phyloP scores from a whole-genome alignment of 176 grass and related monocot genomes.

The Urochloa ruziziensis region DNA sequence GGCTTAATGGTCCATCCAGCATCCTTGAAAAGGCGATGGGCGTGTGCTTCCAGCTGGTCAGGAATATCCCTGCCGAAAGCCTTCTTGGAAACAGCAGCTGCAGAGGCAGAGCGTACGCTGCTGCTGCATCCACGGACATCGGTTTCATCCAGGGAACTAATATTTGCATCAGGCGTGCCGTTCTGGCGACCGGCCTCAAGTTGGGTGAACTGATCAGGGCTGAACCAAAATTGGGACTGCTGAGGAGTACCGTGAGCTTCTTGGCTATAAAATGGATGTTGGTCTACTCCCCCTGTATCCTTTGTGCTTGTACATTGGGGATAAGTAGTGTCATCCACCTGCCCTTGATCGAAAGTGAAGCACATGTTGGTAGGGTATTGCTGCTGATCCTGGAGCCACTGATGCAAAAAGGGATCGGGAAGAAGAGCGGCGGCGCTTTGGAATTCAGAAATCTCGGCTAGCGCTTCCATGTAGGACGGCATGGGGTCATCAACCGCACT shows the following conservation, averaged over 20 bases:
- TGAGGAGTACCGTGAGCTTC: slow-evolving; percentile 11
- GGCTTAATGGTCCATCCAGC: slow-evolving; percentile 91
- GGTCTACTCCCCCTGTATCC: background rate
- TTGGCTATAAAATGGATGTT: background rate
- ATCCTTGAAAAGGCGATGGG: slow-evolving; percentile 75
- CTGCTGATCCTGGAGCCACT: slow-evolving; percentile 36
- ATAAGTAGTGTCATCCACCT: background rate
- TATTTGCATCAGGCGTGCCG: slow-evolving; percentile 13
- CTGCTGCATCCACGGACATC: slow-evolving; percentile 36
- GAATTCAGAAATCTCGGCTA: slow-evolving; percentile 34
- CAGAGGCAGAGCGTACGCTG: slow-evolving; percentile 25
- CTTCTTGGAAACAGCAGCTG: slow-evolving; percentile 40
- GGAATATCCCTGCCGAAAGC: slow-evolving; percentile 77
- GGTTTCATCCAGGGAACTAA: slow-evolving; percentile 35
- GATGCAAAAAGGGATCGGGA: slow-evolving; percentile 36
- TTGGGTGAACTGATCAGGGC: slow-evolving; percentile 30
- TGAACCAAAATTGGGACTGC: slow-evolving; percentile 38
- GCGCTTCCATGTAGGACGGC: slow-evolving; percentile 48
- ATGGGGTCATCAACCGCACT: slow-evolving; percentile 43
- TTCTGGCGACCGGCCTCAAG: slow-evolving; percentile 9
- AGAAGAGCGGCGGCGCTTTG: slow-evolving; percentile 26
- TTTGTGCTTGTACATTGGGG: background rate
- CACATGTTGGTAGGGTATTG: background rate
- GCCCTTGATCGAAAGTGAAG: slow-evolving; percentile 28
- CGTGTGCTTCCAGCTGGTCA: slow-evolving; percentile 71